Conservation (phyloP, 1,139 yeast genomes). For the Waltiozyma sp. region DNA sequence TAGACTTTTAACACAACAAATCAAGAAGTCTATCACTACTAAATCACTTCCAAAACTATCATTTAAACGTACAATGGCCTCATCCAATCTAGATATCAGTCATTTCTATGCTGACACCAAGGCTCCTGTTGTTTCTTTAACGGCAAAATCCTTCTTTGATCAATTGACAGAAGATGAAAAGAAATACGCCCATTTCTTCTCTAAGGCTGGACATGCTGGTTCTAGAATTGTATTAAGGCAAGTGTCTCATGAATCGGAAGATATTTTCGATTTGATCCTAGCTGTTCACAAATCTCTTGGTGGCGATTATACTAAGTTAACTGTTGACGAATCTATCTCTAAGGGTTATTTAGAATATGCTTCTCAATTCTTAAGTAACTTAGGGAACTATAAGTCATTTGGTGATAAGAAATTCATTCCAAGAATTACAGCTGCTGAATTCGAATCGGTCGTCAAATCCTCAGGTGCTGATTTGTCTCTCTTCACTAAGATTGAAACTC, state of each 20-base stretch:
- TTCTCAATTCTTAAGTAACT: constrained; percentile 66
- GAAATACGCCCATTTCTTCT: constrained; percentile 70
- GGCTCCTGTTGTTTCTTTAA: constrained; percentile 36
- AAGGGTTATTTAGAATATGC: constrained; percentile 60
- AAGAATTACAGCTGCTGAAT: constrained; percentile 34
- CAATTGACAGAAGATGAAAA: constrained; percentile 42
- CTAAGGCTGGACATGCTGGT: constrained; percentile 77
- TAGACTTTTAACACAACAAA: neutral
- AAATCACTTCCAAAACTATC: neutral
- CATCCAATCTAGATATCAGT: constrained; percentile 1
- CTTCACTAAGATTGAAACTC: constrained; percentile 34
- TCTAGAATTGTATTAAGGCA: constrained; percentile 69
- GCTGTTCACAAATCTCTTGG: constrained; percentile 40
- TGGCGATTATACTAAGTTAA: constrained; percentile 38
- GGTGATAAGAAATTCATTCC: constrained; percentile 86
- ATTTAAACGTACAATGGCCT: neutral
- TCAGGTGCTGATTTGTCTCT: constrained; percentile 25
- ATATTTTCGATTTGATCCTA: constrained; percentile 58
- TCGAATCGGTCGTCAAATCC: constrained; percentile 31
- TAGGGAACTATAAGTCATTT: constrained; percentile 82
- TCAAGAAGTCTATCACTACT: neutral
- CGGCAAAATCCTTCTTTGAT: constrained; percentile 35
- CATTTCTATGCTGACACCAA: constrained; percentile 31
- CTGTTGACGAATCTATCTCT: constrained; percentile 27
- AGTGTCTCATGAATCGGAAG: constrained; percentile 76